phyloP scores from a whole-genome alignment of 345 rosid genomes.

The Odontarrhena argentea region DNA sequence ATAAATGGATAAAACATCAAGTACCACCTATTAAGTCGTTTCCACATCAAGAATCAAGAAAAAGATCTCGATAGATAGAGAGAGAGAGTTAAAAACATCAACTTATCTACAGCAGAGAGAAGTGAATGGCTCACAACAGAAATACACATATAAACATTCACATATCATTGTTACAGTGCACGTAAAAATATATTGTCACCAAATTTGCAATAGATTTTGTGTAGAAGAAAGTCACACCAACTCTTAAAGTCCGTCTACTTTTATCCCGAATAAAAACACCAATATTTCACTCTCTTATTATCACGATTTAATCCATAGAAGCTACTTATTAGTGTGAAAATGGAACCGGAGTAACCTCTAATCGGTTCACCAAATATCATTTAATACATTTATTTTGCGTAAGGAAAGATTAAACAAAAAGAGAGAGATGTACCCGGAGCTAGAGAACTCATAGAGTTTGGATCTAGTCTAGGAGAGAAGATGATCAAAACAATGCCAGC shows the following conservation, averaged over 20 bases:
- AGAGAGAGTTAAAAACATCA: conserved; percentile 17
- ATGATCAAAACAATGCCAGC: conserved; percentile 70
- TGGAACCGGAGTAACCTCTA: conserved; percentile 2
- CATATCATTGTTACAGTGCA: conserved; percentile 28
- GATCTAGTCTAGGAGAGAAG: conserved; percentile 65
- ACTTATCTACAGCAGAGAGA: conserved; percentile 32
- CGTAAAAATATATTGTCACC: too few species aligned
- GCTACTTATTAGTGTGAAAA: not conserved
- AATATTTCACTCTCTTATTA: too few species aligned
- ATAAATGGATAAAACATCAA: conserved; percentile 8
- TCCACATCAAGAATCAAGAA: conserved; percentile 11
- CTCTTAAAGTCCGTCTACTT: too few species aligned
- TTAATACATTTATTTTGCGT: too few species aligned
- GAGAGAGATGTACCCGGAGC: conserved; percentile 47
- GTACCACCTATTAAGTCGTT: conserved; percentile 13
- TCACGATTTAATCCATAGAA: too few species aligned
- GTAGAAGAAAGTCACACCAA: too few species aligned
- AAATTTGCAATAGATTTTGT: not conserved
- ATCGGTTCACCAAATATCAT: not conserved
- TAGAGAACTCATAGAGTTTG: conserved; percentile 78
- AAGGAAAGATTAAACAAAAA: not conserved
- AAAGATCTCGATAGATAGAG: conserved; percentile 17
- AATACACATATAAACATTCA: not conserved
- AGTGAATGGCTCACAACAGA: conserved; percentile 8
- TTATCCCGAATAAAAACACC: too few species aligned